Conservation (phyloP, 352 stramenopile genomes). For the Phytophthora colocasiae region DNA sequence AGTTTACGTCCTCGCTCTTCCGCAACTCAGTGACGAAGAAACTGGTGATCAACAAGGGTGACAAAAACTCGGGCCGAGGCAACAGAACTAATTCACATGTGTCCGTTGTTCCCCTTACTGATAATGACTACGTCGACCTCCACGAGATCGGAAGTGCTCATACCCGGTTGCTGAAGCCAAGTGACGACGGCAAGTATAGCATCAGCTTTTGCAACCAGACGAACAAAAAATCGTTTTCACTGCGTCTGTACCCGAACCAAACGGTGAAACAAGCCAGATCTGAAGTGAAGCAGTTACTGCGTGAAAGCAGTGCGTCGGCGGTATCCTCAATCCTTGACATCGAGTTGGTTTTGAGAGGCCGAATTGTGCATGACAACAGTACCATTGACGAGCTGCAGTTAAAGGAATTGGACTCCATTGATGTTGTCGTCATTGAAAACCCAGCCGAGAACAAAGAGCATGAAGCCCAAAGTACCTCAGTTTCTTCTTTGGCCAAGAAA, state of each 20-base stretch:
- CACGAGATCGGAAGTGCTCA: conserved; percentile 39
- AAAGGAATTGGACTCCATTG: conserved; percentile 70
- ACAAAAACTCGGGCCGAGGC: conserved; percentile 30
- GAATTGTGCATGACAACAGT: conserved; percentile 56
- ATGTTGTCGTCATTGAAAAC: conserved; percentile 80
- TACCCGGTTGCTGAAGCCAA: conserved; percentile 45
- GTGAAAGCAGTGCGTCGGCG: conserved; percentile 45
- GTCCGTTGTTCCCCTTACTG: conserved; percentile 62
- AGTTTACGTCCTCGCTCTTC: conserved; percentile 72
- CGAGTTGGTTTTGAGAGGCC: conserved; percentile 68
- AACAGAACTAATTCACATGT: conserved; percentile 40
- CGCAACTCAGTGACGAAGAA: conserved; percentile 63
- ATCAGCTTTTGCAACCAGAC: conserved; percentile 70
- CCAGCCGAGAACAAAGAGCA: conserved; percentile 35
- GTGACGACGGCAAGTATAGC: conserved; percentile 63
- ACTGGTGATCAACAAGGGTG: conserved; percentile 63
- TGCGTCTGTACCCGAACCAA: conserved; percentile 56
- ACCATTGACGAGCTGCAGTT: conserved; percentile 59
- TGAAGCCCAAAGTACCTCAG: conserved; percentile 28
- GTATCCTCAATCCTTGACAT: conserved; percentile 53
- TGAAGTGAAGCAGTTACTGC: conserved; percentile 68
- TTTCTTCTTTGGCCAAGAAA: conserved; percentile 45
- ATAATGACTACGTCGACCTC: conserved; percentile 47
- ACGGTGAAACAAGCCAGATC: conserved; percentile 63
- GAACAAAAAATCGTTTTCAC: conserved; percentile 76